Conservation (phyloP, 768 basidiomycete species). For the Pleurotus giganteus region DNA sequence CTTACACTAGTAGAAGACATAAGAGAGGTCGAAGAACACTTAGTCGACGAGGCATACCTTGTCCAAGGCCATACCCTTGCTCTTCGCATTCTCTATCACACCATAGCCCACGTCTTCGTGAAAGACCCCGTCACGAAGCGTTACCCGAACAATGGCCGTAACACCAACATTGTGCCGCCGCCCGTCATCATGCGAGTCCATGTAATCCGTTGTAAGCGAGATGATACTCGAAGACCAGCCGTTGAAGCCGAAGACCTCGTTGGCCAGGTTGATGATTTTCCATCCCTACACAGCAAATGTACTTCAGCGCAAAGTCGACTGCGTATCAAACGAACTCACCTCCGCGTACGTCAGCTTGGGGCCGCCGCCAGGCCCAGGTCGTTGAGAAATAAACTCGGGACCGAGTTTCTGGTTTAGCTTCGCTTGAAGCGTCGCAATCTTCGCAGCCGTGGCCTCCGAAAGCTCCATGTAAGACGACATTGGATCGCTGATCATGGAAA, state of each 20-base stretch:
- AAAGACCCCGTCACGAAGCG: conserved; percentile 80
- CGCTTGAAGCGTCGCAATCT: conserved; percentile 71
- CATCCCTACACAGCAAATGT: conserved; percentile 54
- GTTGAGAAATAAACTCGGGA: conserved; percentile 88
- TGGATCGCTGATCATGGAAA: conserved; percentile 9
- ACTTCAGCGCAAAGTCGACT: background rate
- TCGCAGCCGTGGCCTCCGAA: conserved; percentile 61
- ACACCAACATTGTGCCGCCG: conserved; percentile 69
- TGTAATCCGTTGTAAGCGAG: conserved; percentile 71
- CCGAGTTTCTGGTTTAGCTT: conserved; percentile 88
- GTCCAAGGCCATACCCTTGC: conserved; percentile 84
- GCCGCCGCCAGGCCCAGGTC: conserved; percentile 85
- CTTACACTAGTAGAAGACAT: conserved; percentile 66
- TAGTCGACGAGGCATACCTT: conserved; percentile 68
- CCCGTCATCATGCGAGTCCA: conserved; percentile 72
- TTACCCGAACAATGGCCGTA: conserved; percentile 84
- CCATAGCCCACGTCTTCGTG: conserved; percentile 98
- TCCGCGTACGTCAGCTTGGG: conserved; percentile 92
- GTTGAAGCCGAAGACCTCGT: conserved; percentile 98
- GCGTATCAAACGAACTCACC: background rate
- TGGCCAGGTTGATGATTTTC: conserved; percentile 97
- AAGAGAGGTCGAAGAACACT: background rate
- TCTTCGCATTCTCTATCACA: conserved; percentile 76
- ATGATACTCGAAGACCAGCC: conserved; percentile 88
- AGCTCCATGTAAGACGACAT: conserved; percentile 35